phyloP scores from a whole-genome alignment of 148 eudicot species.

The Arbutus unedo region DNA sequence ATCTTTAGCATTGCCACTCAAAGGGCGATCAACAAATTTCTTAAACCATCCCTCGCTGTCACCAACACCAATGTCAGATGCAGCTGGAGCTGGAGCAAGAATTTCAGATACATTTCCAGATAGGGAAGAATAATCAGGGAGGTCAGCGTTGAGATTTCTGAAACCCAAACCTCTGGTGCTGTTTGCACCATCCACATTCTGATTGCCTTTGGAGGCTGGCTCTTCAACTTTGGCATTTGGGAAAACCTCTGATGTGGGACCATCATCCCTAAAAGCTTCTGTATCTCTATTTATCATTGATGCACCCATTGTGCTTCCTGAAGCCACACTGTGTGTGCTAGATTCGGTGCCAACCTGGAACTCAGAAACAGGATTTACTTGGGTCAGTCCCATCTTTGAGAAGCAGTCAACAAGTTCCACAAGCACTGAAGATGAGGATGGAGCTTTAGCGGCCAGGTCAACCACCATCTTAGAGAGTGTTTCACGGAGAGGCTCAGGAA shows the following conservation, averaged over 20 bases:
- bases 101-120: neutral
- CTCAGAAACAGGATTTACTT: conserved; percentile 27
- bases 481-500: conserved; percentile 54
- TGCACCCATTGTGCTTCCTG: conserved; percentile 5
- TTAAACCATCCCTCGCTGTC: neutral
- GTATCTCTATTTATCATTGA: conserved; percentile 5
- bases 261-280: conserved; percentile 24
- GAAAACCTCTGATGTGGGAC: conserved; percentile 10
- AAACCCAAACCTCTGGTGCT: neutral
- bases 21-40: conserved; percentile 1
- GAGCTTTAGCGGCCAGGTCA: conserved; percentile 50
- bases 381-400: conserved; percentile 36
- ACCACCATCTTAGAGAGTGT: conserved; percentile 36
- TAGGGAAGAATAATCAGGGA: neutral
- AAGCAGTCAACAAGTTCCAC: conserved; percentile 40
- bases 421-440: conserved; percentile 38
- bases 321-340: conserved; percentile 7
- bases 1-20: neutral
- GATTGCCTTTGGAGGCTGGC: conserved; percentile 1
- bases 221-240: conserved; percentile 14
- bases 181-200: neutral
- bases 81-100: neutral
- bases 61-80: neutral
- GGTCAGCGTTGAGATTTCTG: conserved; percentile 6
- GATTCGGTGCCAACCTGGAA: conserved; percentile 16